phyloP scores from a whole-genome alignment of 2,329 filamentous ascomycete genomes.

The Bimuria novae-zelandiae region DNA sequence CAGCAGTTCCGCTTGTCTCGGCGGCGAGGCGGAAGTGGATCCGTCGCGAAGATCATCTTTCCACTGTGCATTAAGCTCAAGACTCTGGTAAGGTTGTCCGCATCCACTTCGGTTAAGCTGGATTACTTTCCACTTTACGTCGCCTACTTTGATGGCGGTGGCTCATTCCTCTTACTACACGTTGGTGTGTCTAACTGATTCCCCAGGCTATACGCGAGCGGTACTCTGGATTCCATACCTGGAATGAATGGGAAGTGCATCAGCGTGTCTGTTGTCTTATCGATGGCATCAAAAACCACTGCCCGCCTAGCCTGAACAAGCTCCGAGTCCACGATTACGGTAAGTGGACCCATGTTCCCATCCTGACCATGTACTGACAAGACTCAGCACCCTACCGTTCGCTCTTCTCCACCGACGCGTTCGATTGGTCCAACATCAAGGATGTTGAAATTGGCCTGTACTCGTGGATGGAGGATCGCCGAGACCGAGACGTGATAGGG shows the following conservation, averaged over 20 bases:
- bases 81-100: constrained; percentile 20
- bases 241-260: constrained; percentile 46
- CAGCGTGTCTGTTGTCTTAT: constrained; percentile 44
- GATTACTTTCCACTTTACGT: no score
- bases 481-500: constrained; percentile 39
- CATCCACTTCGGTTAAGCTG: no score
- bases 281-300: constrained; percentile 37
- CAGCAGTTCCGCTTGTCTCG: constrained; percentile 41
- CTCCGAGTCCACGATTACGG: constrained; percentile 41
- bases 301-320: constrained; percentile 37
- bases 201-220: constrained; percentile 35
- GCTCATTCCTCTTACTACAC: no score
- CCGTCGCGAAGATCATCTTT: constrained; percentile 40
- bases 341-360: not conserved
- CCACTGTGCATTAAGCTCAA: constrained; percentile 37
- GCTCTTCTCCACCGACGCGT: constrained; percentile 39
- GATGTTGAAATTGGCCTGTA: constrained; percentile 40
- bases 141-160: no score
- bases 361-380: not conserved
- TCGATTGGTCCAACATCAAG: constrained; percentile 36
- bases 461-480: constrained; percentile 43
- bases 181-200: not conserved
- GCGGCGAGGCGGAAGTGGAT: constrained; percentile 37
- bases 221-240: constrained; percentile 41
- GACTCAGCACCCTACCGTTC: constrained; percentile 35